These are phyloP conservation scores for Xenoacremonium recifei DNA, from an alignment of 2,329 filamentous ascomycete species.

Conservation along the genomic window DNA sequence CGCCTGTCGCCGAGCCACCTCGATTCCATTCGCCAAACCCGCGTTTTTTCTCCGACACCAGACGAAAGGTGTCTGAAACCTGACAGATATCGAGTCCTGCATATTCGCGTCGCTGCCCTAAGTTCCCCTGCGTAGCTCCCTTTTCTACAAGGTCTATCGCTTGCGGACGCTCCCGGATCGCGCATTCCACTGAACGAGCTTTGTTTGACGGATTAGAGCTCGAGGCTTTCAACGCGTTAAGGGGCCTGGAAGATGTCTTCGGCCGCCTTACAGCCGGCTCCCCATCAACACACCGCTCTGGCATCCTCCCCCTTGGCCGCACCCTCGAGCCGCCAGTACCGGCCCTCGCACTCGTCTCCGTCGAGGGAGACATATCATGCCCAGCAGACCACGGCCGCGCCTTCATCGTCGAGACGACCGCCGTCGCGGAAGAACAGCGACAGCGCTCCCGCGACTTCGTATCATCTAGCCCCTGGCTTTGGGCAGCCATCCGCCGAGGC, in stretches of 20 bases:
- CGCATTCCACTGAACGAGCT: no score
- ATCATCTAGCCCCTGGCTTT: constrained; percentile 43
- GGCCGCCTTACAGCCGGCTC: constrained; percentile 60
- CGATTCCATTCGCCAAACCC: constrained; percentile 21
- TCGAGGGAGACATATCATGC: constrained; percentile 58
- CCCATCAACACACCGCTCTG: constrained; percentile 53
- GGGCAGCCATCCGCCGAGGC: constrained; percentile 46
- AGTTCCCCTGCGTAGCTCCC: constrained; percentile 18
- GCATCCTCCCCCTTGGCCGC: constrained; percentile 49
- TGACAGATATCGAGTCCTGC: constrained; percentile 28
- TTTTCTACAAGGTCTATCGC: no score
- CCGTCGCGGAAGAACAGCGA: constrained; percentile 52
- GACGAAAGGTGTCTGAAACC: constrained; percentile 23
- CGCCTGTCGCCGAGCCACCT: constrained; percentile 11
- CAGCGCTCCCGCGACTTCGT: constrained; percentile 38
- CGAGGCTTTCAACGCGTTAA: constrained; percentile 21
- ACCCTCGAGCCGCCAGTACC: constrained; percentile 50
- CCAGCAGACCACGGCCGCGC: constrained; percentile 44
- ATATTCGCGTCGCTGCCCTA: constrained; percentile 24
- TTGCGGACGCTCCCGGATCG: no score
- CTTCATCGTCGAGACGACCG: constrained; percentile 53
- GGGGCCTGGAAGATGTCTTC: constrained; percentile 43
- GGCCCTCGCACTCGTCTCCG: constrained; percentile 50
- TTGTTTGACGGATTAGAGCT: no score
- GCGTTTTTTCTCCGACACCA: constrained; percentile 20